These are phyloP conservation scores for Lentinula sp. DNA, from an alignment of 768 basidiomycete species.

Conservation along the genomic window DNA sequence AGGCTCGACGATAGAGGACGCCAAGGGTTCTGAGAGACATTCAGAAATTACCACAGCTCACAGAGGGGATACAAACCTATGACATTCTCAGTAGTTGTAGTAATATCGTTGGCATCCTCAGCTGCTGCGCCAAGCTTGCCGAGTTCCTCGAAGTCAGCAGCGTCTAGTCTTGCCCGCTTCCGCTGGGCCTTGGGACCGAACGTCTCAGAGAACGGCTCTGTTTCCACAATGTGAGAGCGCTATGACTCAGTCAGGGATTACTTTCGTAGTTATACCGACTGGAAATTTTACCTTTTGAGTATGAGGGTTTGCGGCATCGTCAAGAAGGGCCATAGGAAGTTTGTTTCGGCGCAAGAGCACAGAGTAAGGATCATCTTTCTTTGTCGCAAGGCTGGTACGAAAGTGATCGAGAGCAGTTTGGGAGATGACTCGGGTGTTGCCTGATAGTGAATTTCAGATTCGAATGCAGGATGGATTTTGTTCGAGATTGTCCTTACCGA, in stretches of 20 bases:
- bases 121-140: constrained; percentile 48
- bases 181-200: constrained; percentile 96
- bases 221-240: constrained; percentile 92
- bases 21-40: constrained; percentile 34
- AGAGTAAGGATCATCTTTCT: constrained; percentile 93
- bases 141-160: constrained; percentile 91
- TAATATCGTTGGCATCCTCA: constrained; percentile 44
- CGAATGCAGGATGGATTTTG: not conserved
- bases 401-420: constrained; percentile 97
- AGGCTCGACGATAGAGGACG: constrained; percentile 42
- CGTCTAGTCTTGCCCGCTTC: constrained; percentile 81
- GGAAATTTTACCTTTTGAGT: constrained; percentile 54
- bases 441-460: constrained; percentile 29
- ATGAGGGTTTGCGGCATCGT: constrained; percentile 81
- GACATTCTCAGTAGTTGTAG: constrained; percentile 27
- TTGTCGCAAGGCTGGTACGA: constrained; percentile 76
- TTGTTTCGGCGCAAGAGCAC: constrained; percentile 93
- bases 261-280: not conserved
- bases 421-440: constrained; percentile 97
- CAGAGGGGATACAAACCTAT: constrained; percentile 31
- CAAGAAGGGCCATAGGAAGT: constrained; percentile 92
- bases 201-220: constrained; percentile 90
- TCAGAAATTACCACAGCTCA: not conserved
- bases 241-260: constrained; percentile 22
- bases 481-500: constrained; percentile 56